Base-by-base conservation (phyloP, 176 grass and related monocot species). In the Zoysia japonica region DNA sequence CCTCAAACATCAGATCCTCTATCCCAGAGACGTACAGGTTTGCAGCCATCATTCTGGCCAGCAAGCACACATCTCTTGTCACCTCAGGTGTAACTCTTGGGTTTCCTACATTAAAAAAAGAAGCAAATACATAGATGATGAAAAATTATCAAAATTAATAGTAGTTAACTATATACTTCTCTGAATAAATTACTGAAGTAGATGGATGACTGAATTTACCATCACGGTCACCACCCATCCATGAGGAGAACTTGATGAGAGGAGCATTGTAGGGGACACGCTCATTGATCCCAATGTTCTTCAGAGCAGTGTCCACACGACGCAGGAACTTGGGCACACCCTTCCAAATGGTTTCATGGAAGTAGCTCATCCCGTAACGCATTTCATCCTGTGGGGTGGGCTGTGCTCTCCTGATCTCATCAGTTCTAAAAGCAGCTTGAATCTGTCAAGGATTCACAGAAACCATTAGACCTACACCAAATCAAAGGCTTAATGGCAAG, bases 181-280 rank as follows among this genome's bases (percentile, higher is more conserved):
- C 28, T 28, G 28, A 28, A 28, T 28, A 28, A 28, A 28, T 28
- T 28, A 28, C 28, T 28, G 28, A 28, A 28, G 28, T 28, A 28
- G 28, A 28, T 28, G 28, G 28, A 28, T 28, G 28, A 28, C 28
- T 28, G 28, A 28, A 28, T 36, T 72, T 89, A 97, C 94, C 94
- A 80, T 93, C 94, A 75, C 94, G 91, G 49, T 97, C 89, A 35
- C 91, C 91, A 46, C 91, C 94, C 91, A 97, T 97, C 94, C 94
- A 97, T 55, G 94, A 97, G 38, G 85, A 93, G 66, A 97, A 97
- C 59, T 87, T 77, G 74, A 97, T 93, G 12, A 97, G 85, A 17
- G 91, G 89, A 44, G 72, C 87, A 70, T 83, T 84, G 62, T 97
- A 93, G 62, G 94, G 94, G 46, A 97, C 78, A 43, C 89, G 89